These are phyloP conservation scores for Trypanosoma avium DNA, from an alignment of 208 protist species.

Conservation along the genomic window DNA sequence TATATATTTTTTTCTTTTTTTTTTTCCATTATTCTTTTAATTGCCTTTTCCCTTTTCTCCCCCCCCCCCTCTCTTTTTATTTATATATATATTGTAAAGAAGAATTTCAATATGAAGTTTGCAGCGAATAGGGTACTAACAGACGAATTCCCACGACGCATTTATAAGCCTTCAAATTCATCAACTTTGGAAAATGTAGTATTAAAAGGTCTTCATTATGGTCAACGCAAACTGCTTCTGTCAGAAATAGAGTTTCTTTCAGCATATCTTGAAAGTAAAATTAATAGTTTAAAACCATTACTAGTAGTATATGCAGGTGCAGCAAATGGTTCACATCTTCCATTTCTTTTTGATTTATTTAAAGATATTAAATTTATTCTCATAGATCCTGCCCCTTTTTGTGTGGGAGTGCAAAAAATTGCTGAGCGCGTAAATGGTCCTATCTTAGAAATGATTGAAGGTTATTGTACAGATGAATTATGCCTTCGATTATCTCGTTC, in stretches of 20 bases:
- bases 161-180: slow-evolving; percentile 57
- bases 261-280: slow-evolving; percentile 27
- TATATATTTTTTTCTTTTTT: not conserved
- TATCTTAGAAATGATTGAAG: slow-evolving; percentile 76
- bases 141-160: slow-evolving; percentile 35
- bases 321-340: slow-evolving; percentile 93
- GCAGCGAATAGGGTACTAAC: slow-evolving; percentile 33
- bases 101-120: slow-evolving; percentile 54
- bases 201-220: slow-evolving; percentile 91
- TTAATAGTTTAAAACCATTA: slow-evolving; percentile 29
- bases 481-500: slow-evolving; percentile 61
- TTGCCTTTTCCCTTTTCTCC: not conserved
- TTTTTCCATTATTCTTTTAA: not conserved
- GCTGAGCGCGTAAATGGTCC: slow-evolving; percentile 33
- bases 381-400: slow-evolving; percentile 93
- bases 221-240: slow-evolving; percentile 94
- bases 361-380: slow-evolving; percentile 80
- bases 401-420: slow-evolving; percentile 38
- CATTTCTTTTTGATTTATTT: slow-evolving; percentile 84
- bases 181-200: slow-evolving; percentile 41
- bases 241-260: slow-evolving; percentile 94
- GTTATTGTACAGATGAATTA: slow-evolving; percentile 89
- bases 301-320: slow-evolving; percentile 94
- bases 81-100: slow-evolving; percentile 1
- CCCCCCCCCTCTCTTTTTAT: not conserved